Percentiles rank a stretch among this genome's conserved stretches.
Conservation (phyloP, 345 rosid genomes). For the Pseudoturritis turrita region DNA sequence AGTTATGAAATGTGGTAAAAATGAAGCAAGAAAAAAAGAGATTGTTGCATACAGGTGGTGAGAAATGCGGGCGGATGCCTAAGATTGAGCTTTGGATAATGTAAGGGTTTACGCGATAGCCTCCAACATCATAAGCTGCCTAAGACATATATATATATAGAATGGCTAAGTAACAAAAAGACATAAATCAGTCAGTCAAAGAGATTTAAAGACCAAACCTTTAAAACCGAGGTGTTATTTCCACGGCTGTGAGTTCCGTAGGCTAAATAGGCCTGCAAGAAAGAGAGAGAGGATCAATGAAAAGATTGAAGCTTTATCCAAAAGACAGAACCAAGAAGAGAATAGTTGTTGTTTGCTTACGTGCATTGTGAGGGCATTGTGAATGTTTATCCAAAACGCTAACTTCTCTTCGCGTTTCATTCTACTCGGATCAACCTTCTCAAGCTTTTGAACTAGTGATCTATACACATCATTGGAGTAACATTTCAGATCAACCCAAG, state of each 20-base stretch:
- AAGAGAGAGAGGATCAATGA: neutral
- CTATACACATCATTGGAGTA: constrained; percentile 30
- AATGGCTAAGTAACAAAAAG: neutral
- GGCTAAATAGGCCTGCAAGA: constrained; percentile 71
- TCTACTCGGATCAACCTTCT: constrained; percentile 63
- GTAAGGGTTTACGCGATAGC: constrained; percentile 56
- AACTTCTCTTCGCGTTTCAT: constrained; percentile 93
- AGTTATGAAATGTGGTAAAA: neutral
- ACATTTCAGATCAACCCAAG: neutral
- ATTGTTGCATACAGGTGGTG: constrained; percentile 52
- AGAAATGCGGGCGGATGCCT: constrained; percentile 56
- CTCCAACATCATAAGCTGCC: constrained; percentile 87
- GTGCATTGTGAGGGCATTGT: constrained; percentile 88
- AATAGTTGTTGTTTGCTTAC: constrained; percentile 34
- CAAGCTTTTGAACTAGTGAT: constrained; percentile 67
- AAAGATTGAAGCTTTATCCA: neutral
- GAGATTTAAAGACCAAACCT: constrained; percentile 39
- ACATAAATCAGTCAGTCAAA: neutral
- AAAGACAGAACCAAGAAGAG: neutral
- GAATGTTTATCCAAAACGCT: constrained; percentile 85
- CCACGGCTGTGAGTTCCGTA: constrained; percentile 52
- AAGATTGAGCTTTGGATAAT: constrained; percentile 61
- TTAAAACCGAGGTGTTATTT: constrained; percentile 44
- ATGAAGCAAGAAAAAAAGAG: neutral
- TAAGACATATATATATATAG: constrained; percentile 26